Evolutionary conservation across 345 rosid species (phyloP).

Genomic region (Salix dunnii): DNA sequence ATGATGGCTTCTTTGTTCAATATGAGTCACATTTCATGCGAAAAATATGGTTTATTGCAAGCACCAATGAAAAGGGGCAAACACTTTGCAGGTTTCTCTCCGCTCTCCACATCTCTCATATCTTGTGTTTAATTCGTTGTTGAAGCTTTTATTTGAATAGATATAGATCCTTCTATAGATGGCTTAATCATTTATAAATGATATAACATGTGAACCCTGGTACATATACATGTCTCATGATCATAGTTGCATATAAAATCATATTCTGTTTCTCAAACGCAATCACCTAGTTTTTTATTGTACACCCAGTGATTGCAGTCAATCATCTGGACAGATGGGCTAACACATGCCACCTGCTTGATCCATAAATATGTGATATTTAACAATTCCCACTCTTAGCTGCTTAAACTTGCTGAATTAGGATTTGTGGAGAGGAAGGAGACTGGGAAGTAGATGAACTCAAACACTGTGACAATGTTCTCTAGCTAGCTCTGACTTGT

Average conservation of each 20-base stretch:
- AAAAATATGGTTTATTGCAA: conserved; percentile 86
- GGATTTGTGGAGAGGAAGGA: neutral
- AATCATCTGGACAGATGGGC: neutral
- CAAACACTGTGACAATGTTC: neutral
- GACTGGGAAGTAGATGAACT: neutral
- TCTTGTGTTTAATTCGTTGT: neutral
- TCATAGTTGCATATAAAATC: neutral
- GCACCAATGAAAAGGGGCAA: conserved; percentile 74
- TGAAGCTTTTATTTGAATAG: neutral
- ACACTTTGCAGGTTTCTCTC: conserved; percentile 68
- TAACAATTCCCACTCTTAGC: neutral
- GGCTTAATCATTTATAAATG: neutral
- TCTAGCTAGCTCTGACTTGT: neutral
- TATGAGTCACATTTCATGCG: conserved; percentile 68
- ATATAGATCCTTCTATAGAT: neutral
- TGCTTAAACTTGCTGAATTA: neutral
- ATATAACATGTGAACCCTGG: neutral
- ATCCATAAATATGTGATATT: neutral
- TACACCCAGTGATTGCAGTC: neutral
- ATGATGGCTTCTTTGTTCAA: conserved; percentile 92
- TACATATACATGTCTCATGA: neutral
- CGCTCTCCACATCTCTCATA: neutral
- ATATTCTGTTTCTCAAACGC: neutral
- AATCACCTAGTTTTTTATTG: neutral
- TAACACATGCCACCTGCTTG: neutral